Percentiles rank a stretch among this genome's conserved stretches.
Conservation (phyloP, 768 basidiomycete genomes). For the Floccularia luteovirens region DNA sequence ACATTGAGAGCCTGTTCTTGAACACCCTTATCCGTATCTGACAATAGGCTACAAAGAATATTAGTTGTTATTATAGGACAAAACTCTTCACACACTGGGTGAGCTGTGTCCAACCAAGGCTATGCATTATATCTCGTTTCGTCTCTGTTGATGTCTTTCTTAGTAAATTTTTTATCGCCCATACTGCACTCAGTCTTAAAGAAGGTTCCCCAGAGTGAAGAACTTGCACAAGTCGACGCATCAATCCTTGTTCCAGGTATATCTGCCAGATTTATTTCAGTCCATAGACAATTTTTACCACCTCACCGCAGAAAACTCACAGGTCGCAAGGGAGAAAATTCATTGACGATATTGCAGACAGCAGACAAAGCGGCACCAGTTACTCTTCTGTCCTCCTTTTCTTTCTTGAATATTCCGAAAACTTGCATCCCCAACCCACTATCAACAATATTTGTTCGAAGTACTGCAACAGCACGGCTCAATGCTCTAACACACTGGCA, state of each 20-base stretch:
- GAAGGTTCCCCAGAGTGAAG: conserved; percentile 44
- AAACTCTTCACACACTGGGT: conserved; percentile 33
- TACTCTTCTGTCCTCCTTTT: conserved; percentile 64
- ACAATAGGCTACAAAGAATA: conserved; percentile 34
- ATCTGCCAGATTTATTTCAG: conserved; percentile 32
- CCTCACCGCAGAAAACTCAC: conserved; percentile 48
- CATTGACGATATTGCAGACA: conserved; percentile 81
- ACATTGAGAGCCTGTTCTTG: conserved; percentile 70
- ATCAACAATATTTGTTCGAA: conserved; percentile 82
- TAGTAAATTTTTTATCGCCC: conserved; percentile 83
- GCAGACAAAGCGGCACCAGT: conserved; percentile 62
- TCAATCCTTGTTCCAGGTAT: conserved; percentile 60
- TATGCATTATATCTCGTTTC: conserved; percentile 61
- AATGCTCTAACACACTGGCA: conserved; percentile 83
- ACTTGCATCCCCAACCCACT: conserved; percentile 70
- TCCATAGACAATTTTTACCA: too few relatives aligned
- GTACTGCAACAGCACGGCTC: conserved; percentile 68
- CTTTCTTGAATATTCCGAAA: conserved; percentile 36
- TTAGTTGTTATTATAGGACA: not conserved
- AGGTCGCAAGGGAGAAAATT: conserved; percentile 73
- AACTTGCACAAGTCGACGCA: conserved; percentile 57
- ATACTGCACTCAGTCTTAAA: conserved; percentile 65
- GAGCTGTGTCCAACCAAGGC: conserved; percentile 60
- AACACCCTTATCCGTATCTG: conserved; percentile 43
- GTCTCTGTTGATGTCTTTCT: conserved; percentile 51